A percentile compares a stretch with the other conserved stretches of the same genome.
Evolutionary conservation across 164 flowering plant species (phyloP).

Genomic region (Kingdonia uniflora): DNA sequence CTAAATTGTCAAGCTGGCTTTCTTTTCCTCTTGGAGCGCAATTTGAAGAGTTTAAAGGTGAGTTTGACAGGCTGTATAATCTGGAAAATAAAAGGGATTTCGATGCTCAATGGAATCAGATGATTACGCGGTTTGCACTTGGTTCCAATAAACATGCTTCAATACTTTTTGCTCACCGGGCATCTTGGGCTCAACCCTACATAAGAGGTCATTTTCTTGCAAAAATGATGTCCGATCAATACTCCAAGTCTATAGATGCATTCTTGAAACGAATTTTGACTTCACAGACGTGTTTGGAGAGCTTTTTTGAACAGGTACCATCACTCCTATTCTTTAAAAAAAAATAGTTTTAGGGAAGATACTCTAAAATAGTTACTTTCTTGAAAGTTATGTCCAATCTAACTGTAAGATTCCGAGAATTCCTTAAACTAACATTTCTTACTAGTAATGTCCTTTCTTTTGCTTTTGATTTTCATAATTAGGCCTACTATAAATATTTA

Average conservation of each 20-base stretch:
- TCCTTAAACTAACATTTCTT: too few relatives aligned
- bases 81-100: conserved; percentile 46
- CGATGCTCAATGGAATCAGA: conserved; percentile 48
- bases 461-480: too few relatives aligned
- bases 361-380: too few relatives aligned
- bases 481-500: too few relatives aligned
- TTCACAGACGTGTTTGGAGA: conserved; percentile 37
- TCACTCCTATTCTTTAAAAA: too few relatives aligned
- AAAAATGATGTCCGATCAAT: conserved; percentile 27
- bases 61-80: conserved; percentile 38
- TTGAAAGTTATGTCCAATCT: too few relatives aligned
- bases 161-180: conserved; percentile 36
- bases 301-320: conserved; percentile 67
- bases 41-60: conserved; percentile 39
- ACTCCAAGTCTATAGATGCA: conserved; percentile 29
- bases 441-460: too few relatives aligned
- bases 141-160: conserved; percentile 46
- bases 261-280: conserved; percentile 39
- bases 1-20: conserved; percentile 58
- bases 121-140: conserved; percentile 49
- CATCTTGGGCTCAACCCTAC: conserved; percentile 42
- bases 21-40: conserved; percentile 39
- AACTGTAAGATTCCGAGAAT: too few relatives aligned
- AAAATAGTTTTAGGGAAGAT: too few relatives aligned
- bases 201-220: conserved; percentile 42